A percentile compares a stretch with the other conserved stretches of the same genome.
These are phyloP conservation scores for Globisporangium sylvaticum DNA, from an alignment of 352 stramenopile genomes.

Conservation along the genomic window DNA sequence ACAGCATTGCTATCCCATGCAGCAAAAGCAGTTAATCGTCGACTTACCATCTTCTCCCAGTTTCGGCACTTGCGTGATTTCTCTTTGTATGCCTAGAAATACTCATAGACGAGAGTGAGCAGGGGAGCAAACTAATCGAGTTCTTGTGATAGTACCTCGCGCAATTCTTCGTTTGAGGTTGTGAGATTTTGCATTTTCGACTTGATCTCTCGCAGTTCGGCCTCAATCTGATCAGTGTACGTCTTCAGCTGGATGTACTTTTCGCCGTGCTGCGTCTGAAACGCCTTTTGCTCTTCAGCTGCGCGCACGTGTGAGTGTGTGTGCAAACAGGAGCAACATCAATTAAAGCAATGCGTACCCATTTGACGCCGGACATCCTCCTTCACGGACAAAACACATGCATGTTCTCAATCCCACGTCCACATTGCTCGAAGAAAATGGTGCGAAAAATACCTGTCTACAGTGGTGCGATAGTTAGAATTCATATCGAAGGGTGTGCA, in stretches of 20 bases:
- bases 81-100: constrained; percentile 75
- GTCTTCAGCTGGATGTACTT: constrained; percentile 87
- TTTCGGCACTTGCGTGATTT: constrained; percentile 84
- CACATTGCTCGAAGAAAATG: background rate
- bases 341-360: constrained; percentile 26
- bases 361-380: constrained; percentile 74
- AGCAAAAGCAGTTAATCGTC: background rate
- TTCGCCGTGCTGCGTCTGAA: constrained; percentile 76
- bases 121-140: background rate
- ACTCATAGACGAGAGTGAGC: background rate
- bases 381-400: constrained; percentile 16
- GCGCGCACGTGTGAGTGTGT: background rate
- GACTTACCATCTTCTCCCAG: constrained; percentile 85
- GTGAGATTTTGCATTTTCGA: constrained; percentile 69
- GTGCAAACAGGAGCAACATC: background rate
- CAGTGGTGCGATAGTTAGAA: constrained; percentile 9
- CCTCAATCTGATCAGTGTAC: constrained; percentile 83
- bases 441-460: constrained; percentile 41
- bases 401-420: background rate
- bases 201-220: constrained; percentile 76
- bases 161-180: constrained; percentile 73
- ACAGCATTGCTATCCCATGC: background rate
- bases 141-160: constrained; percentile 37
- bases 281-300: constrained; percentile 81
- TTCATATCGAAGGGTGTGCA: too few species aligned